Percentiles rank a stretch among this genome's conserved stretches.
Evolutionary conservation across 352 stramenopile species (phyloP).

Genomic region (Pythium oligandrum): DNA sequence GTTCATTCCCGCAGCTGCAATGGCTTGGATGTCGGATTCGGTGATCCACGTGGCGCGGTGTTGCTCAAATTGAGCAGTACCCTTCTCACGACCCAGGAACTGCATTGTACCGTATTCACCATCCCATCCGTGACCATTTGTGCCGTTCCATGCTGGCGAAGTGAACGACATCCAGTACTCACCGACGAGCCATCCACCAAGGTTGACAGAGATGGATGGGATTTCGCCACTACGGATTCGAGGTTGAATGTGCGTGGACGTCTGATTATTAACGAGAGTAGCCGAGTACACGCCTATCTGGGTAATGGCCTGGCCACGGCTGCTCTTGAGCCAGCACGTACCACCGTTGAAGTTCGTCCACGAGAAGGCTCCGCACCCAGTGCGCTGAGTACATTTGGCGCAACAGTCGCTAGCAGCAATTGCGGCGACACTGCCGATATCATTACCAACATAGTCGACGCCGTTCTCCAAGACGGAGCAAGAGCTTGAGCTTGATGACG

Average conservation of each 20-base stretch:
- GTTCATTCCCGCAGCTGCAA: no score
- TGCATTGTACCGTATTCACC: conserved; percentile 22
- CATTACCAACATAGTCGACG: conserved; percentile 18
- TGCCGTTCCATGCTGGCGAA: conserved; percentile 54
- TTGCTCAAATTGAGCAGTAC: conserved; percentile 26
- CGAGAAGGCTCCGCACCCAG: conserved; percentile 13
- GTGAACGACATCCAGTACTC: conserved; percentile 52
- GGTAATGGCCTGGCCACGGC: no score
- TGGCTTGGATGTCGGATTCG: conserved; percentile 30
- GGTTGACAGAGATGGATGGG: conserved; percentile 42
- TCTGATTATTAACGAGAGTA: no score
- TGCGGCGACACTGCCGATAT: conserved; percentile 5
- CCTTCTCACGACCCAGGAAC: conserved; percentile 17
- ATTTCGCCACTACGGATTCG: conserved; percentile 21
- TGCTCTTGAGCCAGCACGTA: conserved; percentile 55
- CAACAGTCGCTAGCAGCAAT: conserved; percentile 16
- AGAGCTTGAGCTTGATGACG: no score
- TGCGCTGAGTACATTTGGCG: conserved; percentile 17
- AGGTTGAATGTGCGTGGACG: conserved; percentile 18
- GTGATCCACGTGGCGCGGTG: conserved; percentile 58
- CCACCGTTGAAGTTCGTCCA: conserved; percentile 50
- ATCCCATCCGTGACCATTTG: background rate
- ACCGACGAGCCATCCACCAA: conserved; percentile 31
- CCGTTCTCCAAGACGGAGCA: background rate
- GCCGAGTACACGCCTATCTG: no score